phyloP scores from a whole-genome alignment of 2,329 filamentous ascomycete species.

The Hymenoscyphus fructigenus region DNA sequence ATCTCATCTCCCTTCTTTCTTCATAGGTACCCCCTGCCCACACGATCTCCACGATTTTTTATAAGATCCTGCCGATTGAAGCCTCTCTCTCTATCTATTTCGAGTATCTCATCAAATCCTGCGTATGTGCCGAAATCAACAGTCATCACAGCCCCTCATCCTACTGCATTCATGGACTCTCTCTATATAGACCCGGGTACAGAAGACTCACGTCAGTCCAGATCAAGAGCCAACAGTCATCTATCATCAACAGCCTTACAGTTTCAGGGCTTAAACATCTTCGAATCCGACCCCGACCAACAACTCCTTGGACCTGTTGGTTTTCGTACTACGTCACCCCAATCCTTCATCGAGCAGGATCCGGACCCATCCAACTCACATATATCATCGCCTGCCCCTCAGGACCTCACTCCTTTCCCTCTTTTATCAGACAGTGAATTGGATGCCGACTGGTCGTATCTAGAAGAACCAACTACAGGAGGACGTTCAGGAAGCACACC shows the following conservation, averaged over 20 bases:
- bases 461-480: conserved; percentile 25
- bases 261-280: conserved; percentile 34
- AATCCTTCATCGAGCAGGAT: conserved; percentile 25
- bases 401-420: conserved; percentile 32
- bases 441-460: conserved; percentile 32
- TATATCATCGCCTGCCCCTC: conserved; percentile 28
- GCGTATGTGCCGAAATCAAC: conserved; percentile 34
- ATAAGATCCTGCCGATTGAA: conserved; percentile 25
- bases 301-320: conserved; percentile 19
- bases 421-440: conserved; percentile 32
- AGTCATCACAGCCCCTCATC: conserved; percentile 32
- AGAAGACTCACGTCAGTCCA: conserved; percentile 37
- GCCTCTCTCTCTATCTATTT: conserved; percentile 27
- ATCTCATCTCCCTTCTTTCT: conserved; percentile 22
- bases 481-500: conserved; percentile 27
- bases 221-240: conserved; percentile 35
- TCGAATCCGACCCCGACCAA: conserved; percentile 22
- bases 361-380: conserved; percentile 24
- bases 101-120: conserved; percentile 27
- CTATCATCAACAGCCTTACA: conserved; percentile 33
- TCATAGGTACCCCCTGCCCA: conserved; percentile 17
- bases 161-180: conserved; percentile 32
- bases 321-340: conserved; percentile 22
- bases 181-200: conserved; percentile 35
- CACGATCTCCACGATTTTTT: conserved; percentile 24